Conservation (phyloP, 2,329 filamentous ascomycete genomes). For the Trichoderma atroviride region DNA sequence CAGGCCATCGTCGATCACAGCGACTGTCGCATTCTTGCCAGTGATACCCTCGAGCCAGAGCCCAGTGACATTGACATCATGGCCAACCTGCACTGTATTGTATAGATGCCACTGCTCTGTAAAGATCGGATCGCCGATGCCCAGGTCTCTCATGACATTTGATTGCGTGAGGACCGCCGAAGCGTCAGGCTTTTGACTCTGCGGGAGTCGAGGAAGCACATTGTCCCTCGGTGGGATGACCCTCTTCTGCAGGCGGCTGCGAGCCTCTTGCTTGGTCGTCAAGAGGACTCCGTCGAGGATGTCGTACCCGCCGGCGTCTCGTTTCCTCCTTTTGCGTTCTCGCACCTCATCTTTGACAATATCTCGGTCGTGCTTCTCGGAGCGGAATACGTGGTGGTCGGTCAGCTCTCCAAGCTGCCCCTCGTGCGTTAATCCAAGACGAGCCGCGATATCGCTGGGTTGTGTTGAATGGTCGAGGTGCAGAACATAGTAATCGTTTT, state of each 20-base stretch:
- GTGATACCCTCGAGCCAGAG: conserved; percentile 91
- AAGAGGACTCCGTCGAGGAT: conserved; percentile 74
- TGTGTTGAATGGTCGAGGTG: conserved; percentile 70
- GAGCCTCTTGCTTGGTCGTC: conserved; percentile 70
- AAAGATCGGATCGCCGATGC: conserved; percentile 88
- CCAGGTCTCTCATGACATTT: conserved; percentile 65
- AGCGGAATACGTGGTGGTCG: conserved; percentile 83
- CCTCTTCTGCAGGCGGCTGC: conserved; percentile 57
- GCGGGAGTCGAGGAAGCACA: conserved; percentile 28
- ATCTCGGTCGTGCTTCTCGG: conserved; percentile 64
- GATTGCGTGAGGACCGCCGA: conserved; percentile 60
- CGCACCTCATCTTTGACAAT: conserved; percentile 58
- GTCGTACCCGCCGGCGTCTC: conserved; percentile 55
- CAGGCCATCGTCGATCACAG: conserved; percentile 93
- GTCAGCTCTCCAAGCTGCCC: conserved; percentile 77
- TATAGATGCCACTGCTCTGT: conserved; percentile 93
- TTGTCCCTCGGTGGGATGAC: conserved; percentile 42
- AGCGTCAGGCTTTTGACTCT: conserved; percentile 31
- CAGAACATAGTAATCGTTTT: conserved; percentile 90
- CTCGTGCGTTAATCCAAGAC: conserved; percentile 77
- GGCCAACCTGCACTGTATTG: conserved; percentile 77
- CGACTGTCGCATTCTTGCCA: conserved; percentile 83
- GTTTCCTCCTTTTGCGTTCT: conserved; percentile 63
- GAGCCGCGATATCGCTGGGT: conserved; percentile 69
- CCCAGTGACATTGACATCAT: conserved; percentile 95